Percentiles rank a stretch among this genome's conserved stretches.
Conservation (phyloP, 2,329 filamentous ascomycete species). For the Penicillium olsonii region DNA sequence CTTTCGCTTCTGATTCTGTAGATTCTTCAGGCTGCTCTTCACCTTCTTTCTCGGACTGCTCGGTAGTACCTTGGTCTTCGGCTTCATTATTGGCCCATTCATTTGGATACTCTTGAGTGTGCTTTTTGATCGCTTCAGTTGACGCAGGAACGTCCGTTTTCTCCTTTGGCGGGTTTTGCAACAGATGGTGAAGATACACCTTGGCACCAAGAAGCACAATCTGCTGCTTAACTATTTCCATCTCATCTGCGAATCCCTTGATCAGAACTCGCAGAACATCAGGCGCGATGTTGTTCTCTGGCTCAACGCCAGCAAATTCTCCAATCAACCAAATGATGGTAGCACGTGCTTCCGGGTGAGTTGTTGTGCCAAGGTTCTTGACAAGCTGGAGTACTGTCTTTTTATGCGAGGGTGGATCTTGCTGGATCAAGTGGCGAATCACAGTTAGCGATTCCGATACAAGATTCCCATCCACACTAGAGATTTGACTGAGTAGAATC, state of each 20-base stretch:
- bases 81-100: slow-evolving; percentile 34
- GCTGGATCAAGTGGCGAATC: slow-evolving; percentile 92
- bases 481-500: slow-evolving; percentile 82
- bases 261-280: slow-evolving; percentile 88
- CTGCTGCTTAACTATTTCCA: slow-evolving; percentile 83
- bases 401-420: slow-evolving; percentile 76
- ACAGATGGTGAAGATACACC: slow-evolving; percentile 86
- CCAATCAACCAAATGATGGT: slow-evolving; percentile 98
- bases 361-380: slow-evolving; percentile 85
- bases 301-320: slow-evolving; percentile 80
- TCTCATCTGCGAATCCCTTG: slow-evolving; percentile 81
- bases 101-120: slow-evolving; percentile 31
- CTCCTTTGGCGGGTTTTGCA: slow-evolving; percentile 47
- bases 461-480: slow-evolving; percentile 80
- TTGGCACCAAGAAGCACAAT: slow-evolving; percentile 94
- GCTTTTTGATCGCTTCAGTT: slow-evolving; percentile 22
- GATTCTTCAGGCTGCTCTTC: slow-evolving; percentile 26
- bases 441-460: slow-evolving; percentile 94
- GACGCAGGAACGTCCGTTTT: slow-evolving; percentile 7
- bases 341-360: slow-evolving; percentile 82
- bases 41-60: slow-evolving; percentile 23
- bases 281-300: slow-evolving; percentile 85
- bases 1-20: slow-evolving; percentile 26
- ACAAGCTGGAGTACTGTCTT: slow-evolving; percentile 86
- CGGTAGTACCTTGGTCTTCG: slow-evolving; percentile 26